Evolutionary conservation across 192 early-diverging fungal species (phyloP).

Genomic region (Coemansia sp.): DNA sequence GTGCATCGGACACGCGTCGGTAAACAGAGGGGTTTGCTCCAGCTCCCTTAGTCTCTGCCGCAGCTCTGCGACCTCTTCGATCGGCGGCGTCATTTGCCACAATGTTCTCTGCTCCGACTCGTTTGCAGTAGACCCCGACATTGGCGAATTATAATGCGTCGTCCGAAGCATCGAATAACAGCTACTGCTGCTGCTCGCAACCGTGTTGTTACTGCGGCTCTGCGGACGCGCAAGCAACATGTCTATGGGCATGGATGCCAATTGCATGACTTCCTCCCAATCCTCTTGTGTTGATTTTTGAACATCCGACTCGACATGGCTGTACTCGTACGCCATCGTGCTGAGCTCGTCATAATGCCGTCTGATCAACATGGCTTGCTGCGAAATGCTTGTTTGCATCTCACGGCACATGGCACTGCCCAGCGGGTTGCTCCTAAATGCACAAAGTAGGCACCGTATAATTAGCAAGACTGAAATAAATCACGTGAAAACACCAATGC

Average conservation of each 20-base stretch:
- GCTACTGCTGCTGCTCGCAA: conserved; percentile 12
- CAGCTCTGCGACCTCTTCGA: conserved; percentile 42
- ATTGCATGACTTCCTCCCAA: conserved; percentile 53
- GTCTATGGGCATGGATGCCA: conserved; percentile 37
- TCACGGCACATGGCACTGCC: conserved; percentile 46
- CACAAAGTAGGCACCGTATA: background rate
- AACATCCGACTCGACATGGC: conserved; percentile 20
- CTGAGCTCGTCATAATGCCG: conserved; percentile 32
- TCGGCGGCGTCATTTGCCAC: conserved; percentile 42
- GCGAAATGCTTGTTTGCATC: conserved; percentile 31
- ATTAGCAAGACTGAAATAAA: conserved; percentile 1
- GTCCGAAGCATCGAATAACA: conserved; percentile 20
- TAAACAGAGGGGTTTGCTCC: conserved; percentile 49
- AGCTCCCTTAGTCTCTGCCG: conserved; percentile 29
- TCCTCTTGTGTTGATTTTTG: conserved; percentile 32
- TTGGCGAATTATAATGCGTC: conserved; percentile 19
- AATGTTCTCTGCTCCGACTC: conserved; percentile 28
- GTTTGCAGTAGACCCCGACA: conserved; percentile 25
- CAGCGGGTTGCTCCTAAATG: conserved; percentile 47
- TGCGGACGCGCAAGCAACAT: background rate
- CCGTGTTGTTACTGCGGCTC: background rate
- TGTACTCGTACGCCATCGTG: conserved; percentile 34
- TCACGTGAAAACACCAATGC: background rate
- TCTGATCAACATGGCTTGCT: conserved; percentile 30
- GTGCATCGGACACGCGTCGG: conserved; percentile 11